Base-by-base conservation (phyloP, 305 asterid genomes). In the Salvia sclarea region DNA sequence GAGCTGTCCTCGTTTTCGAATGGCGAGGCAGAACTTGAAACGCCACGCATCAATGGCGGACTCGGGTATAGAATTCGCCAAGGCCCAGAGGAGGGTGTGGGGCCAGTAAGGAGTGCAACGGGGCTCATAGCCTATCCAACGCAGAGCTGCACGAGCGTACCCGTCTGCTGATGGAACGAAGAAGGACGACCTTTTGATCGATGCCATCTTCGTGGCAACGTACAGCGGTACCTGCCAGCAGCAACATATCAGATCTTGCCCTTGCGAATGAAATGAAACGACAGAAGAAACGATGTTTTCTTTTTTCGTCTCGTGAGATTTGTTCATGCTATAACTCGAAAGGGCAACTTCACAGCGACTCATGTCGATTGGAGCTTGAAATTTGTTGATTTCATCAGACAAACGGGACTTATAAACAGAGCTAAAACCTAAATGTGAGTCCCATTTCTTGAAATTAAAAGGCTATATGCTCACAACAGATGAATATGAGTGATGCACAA, bases 101-200 rank as follows among this genome's bases (percentile, higher is more conserved):
- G 99, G 99, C 99, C 99, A 94, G 79, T 94, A 89, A 5, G 99
- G 99, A 0, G 99, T 88, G 89, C 95, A 89, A 1, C 95, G 92
- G 4, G 99, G 98, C 31, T 89, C 98, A 45, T 94, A 85, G 28
- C 98, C 98, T 28, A 94, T 76, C 91, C 93, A 86, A 40, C 89
- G 85, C 65, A 94, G 55, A 60, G 78, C 98, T 21, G 95, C 96
- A 69, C 85, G 83, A 47, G 98, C 99, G 74, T 94, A 91, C 24
- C 86, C 88, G 21, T 89, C 96, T 0, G 98, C 76, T 13, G 99
- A 94, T 74, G 98, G 95, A 44, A 91, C 97, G 11, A 94, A 80
- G 81, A 91, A 94, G 52, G 99, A 91, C 6, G 99, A 89, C 73
- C 88, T 77, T 79, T 24, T 85, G 79, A 94, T 91, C 2, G 98